Percentiles rank a stretch among this genome's conserved stretches.
These are phyloP conservation scores for Colletotrichum australisinense DNA, from an alignment of 2,329 filamentous ascomycete genomes.

Conservation along the genomic window DNA sequence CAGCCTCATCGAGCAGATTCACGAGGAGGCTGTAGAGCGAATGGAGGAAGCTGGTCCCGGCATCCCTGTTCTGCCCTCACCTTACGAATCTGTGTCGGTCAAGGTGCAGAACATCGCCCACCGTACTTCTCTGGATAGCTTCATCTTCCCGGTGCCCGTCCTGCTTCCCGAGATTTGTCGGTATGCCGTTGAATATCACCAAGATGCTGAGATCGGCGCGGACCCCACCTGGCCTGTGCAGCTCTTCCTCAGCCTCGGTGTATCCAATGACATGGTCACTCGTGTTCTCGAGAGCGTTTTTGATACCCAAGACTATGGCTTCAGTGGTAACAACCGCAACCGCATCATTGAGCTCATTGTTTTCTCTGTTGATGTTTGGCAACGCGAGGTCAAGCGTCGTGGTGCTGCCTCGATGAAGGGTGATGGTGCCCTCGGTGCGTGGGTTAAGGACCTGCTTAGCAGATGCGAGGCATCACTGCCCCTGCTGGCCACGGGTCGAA, in stretches of 20 bases:
- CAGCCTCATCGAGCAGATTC: conserved; percentile 79
- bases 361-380: conserved; percentile 61
- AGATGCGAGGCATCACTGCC: conserved; percentile 60
- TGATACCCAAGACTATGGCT: conserved; percentile 69
- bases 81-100: conserved; percentile 77
- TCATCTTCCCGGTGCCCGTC: conserved; percentile 72
- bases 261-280: conserved; percentile 67
- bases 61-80: conserved; percentile 58
- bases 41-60: conserved; percentile 54
- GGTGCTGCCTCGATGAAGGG: conserved; percentile 53
- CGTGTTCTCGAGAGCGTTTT: conserved; percentile 68
- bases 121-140: conserved; percentile 72
- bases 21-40: conserved; percentile 64
- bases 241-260: conserved; percentile 66
- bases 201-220: conserved; percentile 68
- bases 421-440: conserved; percentile 50
- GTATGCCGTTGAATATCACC: conserved; percentile 69
- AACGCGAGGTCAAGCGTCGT: conserved; percentile 59
- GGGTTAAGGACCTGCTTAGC: conserved; percentile 62
- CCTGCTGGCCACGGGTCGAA: conserved; percentile 53
- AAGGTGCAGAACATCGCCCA: conserved; percentile 74
- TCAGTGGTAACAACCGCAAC: conserved; percentile 61
- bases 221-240: conserved; percentile 68
- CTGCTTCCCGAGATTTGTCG: conserved; percentile 72
- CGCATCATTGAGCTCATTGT: conserved; percentile 67